phyloP scores from a whole-genome alignment of 2,329 filamentous ascomycete genomes.

The Zymoseptoria passerinii region DNA sequence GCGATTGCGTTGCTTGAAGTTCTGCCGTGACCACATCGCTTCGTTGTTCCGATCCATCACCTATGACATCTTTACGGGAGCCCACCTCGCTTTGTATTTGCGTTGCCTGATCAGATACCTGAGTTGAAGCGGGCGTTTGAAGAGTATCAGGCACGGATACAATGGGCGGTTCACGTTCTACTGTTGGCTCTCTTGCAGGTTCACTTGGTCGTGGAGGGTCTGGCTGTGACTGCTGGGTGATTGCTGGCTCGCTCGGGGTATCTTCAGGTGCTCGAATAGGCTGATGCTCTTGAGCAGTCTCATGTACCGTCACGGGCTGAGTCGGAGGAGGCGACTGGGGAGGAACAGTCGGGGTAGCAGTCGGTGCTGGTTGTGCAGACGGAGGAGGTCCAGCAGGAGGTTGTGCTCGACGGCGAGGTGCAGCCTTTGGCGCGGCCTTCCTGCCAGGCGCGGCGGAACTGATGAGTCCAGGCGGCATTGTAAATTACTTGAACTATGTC shows the following conservation, averaged over 20 bases:
- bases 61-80: neutral
- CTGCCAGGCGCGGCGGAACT: slow-evolving; percentile 46
- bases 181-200: slow-evolving; percentile 3
- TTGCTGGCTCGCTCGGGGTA: neutral
- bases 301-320: slow-evolving; percentile 4
- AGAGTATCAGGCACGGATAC: neutral
- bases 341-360: slow-evolving; percentile 3
- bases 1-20: neutral
- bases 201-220: slow-evolving; percentile 9
- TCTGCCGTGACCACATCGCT: neutral
- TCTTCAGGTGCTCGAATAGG: no score
- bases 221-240: slow-evolving; percentile 9
- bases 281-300: neutral
- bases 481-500: neutral
- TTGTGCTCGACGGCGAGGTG: slow-evolving; percentile 32
- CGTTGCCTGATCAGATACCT: neutral
- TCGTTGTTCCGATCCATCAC: neutral
- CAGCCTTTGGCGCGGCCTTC: slow-evolving; percentile 41
- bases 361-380: slow-evolving; percentile 6
- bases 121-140: neutral
- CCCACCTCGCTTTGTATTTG: neutral
- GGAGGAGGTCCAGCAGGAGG: slow-evolving; percentile 9
- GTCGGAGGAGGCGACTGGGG: slow-evolving; percentile 14
- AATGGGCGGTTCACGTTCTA: neutral
- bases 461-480: slow-evolving; percentile 37